Conservation (phyloP, 176 grass and related monocot genomes). For the Chrysopogon serrulatus region DNA sequence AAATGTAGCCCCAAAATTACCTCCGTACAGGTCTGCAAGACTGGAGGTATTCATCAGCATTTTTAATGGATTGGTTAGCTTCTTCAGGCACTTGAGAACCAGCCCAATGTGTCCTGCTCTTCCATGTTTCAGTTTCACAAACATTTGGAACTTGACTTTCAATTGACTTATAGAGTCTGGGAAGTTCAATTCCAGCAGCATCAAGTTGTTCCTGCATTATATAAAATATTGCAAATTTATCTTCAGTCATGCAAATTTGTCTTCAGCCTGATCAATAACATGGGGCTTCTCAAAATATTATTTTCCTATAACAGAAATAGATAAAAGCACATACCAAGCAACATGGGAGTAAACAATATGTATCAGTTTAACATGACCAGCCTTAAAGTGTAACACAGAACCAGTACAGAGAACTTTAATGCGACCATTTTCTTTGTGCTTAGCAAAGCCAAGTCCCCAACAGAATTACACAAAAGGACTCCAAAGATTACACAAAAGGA, state of each 20-base stretch:
- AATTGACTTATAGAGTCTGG: constrained; percentile 76
- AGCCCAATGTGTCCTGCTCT: constrained; percentile 87
- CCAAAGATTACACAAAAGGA: too few relatives aligned
- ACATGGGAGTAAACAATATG: background rate
- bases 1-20: constrained; percentile 34
- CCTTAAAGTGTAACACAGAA: background rate
- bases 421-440: background rate
- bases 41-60: constrained; percentile 80
- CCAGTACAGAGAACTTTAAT: background rate
- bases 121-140: constrained; percentile 91
- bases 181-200: constrained; percentile 93
- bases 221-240: constrained; percentile 19
- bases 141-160: constrained; percentile 74
- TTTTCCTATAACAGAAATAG: background rate
- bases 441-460: background rate
- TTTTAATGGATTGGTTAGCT: constrained; percentile 69
- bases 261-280: background rate
- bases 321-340: constrained; percentile 6
- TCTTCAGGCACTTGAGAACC: constrained; percentile 68
- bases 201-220: constrained; percentile 79
- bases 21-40: constrained; percentile 82
- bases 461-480: background rate
- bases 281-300: background rate
- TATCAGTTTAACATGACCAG: background rate
- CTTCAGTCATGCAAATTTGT: background rate